These are phyloP conservation scores for Fusarium fujikuroi DNA, from an alignment of 2,329 filamentous ascomycete species.

Conservation along the genomic window DNA sequence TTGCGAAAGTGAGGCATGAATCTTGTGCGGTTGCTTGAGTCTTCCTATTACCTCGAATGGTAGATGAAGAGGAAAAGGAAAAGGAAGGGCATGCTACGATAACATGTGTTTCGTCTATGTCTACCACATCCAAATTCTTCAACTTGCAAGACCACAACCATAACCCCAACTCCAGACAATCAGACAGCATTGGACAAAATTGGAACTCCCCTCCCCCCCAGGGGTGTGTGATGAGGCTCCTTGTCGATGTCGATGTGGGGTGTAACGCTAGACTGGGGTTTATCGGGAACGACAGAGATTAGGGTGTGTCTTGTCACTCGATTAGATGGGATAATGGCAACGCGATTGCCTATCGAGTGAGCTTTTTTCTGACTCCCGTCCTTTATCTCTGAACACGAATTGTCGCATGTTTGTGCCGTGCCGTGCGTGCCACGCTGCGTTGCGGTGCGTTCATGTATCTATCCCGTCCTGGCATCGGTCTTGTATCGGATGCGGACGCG, in stretches of 20 bases:
- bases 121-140: neutral
- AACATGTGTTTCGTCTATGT: neutral
- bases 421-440: neutral
- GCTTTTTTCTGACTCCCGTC: conserved; percentile 15
- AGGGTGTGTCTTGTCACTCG: conserved; percentile 33
- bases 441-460: neutral
- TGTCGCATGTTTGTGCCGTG: conserved; percentile 12
- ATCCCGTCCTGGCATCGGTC: conserved; percentile 7
- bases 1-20: neutral
- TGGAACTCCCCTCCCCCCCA: neutral
- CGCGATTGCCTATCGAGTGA: conserved; percentile 35
- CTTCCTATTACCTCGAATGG: neutral
- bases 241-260: conserved; percentile 21
- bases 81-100: neutral
- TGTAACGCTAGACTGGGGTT: conserved; percentile 33
- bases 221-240: conserved; percentile 22
- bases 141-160: neutral
- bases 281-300: conserved; percentile 40
- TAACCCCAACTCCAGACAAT: neutral
- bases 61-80: neutral
- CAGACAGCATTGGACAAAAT: neutral
- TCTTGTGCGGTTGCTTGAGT: neutral
- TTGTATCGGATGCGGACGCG: conserved; percentile 24
- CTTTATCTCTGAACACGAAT: conserved; percentile 16
- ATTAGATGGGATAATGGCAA: conserved; percentile 41